Evolutionary conservation across 2,329 filamentous ascomycete species (phyloP).

Genomic region (Colletotrichum viniferum): DNA sequence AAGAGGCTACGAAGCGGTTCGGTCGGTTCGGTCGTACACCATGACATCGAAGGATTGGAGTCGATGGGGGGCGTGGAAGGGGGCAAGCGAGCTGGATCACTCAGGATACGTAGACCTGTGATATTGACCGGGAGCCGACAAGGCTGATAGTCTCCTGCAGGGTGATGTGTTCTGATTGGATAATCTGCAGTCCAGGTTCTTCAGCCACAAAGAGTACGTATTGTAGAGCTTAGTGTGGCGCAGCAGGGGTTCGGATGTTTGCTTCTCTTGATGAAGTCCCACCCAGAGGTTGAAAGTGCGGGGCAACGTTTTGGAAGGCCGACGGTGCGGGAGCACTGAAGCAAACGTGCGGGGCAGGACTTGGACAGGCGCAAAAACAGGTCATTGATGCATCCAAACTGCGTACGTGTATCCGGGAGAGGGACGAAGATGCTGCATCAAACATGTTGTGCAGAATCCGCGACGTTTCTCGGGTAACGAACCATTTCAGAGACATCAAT

Average conservation of each 20-base stretch:
- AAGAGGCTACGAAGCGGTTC: constrained; percentile 18
- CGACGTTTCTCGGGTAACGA: not conserved
- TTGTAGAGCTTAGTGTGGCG: not conserved
- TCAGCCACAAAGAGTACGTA: not conserved
- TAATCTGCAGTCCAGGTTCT: not conserved
- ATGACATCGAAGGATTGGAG: not conserved
- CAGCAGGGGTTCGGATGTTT: not conserved
- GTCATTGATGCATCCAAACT: not conserved
- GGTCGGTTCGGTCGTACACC: not conserved
- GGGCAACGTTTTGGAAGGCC: constrained; percentile 6
- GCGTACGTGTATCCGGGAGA: not conserved
- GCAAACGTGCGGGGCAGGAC: constrained; percentile 17
- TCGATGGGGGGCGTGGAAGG: not conserved
- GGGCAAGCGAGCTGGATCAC: not conserved
- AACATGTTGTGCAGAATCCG: constrained; percentile 11
- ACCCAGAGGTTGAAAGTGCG: not conserved
- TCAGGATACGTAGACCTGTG: constrained; percentile 4
- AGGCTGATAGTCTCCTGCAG: constrained; percentile 3
- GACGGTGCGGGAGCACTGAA: not conserved
- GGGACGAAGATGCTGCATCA: not conserved
- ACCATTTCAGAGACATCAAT: not conserved
- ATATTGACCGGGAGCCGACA: not conserved
- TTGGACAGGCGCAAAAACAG: not conserved
- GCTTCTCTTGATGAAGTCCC: not conserved
- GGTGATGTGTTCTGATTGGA: constrained; percentile 11